Conservation (phyloP, 805 yeast species). For the Ascoidea asiatica region DNA sequence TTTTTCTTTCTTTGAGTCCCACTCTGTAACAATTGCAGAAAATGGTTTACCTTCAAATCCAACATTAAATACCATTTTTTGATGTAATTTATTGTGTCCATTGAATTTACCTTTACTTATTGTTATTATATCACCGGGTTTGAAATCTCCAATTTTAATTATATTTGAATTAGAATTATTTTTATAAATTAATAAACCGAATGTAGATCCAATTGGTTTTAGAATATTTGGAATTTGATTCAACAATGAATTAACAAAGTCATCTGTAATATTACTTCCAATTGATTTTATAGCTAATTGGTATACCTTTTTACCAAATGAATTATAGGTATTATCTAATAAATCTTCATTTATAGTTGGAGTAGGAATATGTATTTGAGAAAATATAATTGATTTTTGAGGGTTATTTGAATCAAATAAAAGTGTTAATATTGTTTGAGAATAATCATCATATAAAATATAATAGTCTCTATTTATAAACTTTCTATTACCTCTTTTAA, state of each 20-base stretch:
- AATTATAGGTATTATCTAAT: conserved; percentile 32
- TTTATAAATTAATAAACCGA: conserved; percentile 59
- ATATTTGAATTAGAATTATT: conserved; percentile 30
- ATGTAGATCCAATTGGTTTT: conserved; percentile 50
- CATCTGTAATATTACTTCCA: conserved; percentile 13
- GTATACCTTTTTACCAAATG: conserved; percentile 34
- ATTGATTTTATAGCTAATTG: conserved; percentile 23
- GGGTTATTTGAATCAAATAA: conserved; percentile 45
- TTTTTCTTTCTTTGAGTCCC: conserved; percentile 60
- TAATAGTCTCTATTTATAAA: conserved; percentile 49
- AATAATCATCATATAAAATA: conserved; percentile 57
- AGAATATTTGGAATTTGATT: conserved; percentile 28
- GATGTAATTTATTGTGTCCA: conserved; percentile 42
- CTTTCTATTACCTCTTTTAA: conserved; percentile 42
- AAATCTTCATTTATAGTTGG: conserved; percentile 32
- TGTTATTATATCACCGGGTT: conserved; percentile 77
- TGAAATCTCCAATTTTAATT: conserved; percentile 39
- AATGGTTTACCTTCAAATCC: conserved; percentile 48
- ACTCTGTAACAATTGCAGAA: conserved; percentile 53
- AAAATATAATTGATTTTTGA: conserved; percentile 25
- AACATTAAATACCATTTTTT: conserved; percentile 41
- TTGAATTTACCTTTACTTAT: conserved; percentile 65
- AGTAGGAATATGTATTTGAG: conserved; percentile 24
- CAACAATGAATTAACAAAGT: conserved; percentile 23
- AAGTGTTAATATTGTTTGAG: conserved; percentile 49